phyloP scores from a whole-genome alignment of 2,329 filamentous ascomycete genomes.

The Cladosporium sp. region DNA sequence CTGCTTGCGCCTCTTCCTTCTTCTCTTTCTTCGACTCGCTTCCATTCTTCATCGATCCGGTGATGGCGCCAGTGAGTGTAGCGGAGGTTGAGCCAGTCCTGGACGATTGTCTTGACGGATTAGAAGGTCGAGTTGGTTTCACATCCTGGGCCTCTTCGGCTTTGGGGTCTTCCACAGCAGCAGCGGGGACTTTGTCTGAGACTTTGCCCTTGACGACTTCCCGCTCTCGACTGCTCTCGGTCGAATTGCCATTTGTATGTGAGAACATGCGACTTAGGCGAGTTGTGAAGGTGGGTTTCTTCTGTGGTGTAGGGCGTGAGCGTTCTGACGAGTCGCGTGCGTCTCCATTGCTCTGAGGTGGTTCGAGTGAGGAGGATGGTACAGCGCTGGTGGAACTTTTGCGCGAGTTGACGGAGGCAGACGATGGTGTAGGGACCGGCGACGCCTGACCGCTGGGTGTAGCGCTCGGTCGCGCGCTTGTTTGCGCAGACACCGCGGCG shows the following conservation, averaged over 20 bases:
- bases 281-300: constrained; percentile 43
- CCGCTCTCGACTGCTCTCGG: constrained; percentile 27
- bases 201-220: constrained; percentile 26
- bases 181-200: constrained; percentile 34
- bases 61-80: constrained; percentile 11
- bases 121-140: constrained; percentile 28
- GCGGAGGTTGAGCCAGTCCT: constrained; percentile 31
- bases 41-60: constrained; percentile 24
- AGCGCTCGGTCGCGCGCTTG: constrained; percentile 17
- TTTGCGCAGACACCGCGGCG: neutral
- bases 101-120: constrained; percentile 35
- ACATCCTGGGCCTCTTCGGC: constrained; percentile 23
- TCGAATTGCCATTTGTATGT: constrained; percentile 26
- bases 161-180: constrained; percentile 31
- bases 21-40: constrained; percentile 38
- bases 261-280: constrained; percentile 48
- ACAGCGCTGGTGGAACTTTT: constrained; percentile 21
- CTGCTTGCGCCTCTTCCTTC: constrained; percentile 28
- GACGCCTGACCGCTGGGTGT: constrained; percentile 31
- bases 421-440: constrained; percentile 49
- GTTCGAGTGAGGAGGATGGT: constrained; percentile 5
- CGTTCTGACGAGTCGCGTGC: constrained; percentile 23
- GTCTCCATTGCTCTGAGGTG: constrained; percentile 27
- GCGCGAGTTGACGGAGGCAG: constrained; percentile 43
- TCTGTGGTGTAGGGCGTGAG: constrained; percentile 33